Conservation (phyloP, 108 stramenopile genomes). For the Hondaea fermentalgiana region DNA sequence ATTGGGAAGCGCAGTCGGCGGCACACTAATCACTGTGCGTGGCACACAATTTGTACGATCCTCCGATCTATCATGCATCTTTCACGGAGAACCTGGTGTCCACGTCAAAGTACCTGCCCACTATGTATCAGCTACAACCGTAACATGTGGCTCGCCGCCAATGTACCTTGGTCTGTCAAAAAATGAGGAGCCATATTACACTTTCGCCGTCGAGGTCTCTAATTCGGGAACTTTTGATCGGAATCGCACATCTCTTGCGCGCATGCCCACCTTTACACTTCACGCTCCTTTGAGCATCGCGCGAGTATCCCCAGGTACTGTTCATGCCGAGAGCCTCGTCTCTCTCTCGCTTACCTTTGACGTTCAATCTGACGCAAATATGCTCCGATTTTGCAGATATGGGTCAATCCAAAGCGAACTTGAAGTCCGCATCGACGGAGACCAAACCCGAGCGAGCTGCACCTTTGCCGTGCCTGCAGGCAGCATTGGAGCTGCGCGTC, state of each 20-base stretch:
- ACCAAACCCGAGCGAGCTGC: not conserved
- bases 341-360: not conserved
- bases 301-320: not conserved
- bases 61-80: not conserved
- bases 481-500: not conserved
- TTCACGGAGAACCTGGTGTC: not conserved
- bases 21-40: not conserved
- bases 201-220: not conserved
- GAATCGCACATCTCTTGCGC: no score
- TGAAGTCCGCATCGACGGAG: no score
- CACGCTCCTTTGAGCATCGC: not conserved
- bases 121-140: not conserved
- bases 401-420: no score
- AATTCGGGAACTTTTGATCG: not conserved
- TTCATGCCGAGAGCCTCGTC: not conserved
- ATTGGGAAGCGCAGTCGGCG: not conserved
- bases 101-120: not conserved
- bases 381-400: no score
- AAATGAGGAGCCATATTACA: not conserved
- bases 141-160: not conserved
- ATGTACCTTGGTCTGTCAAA: no score
- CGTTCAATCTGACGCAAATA: not conserved
- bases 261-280: not conserved
- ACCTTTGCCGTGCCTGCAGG: not conserved
- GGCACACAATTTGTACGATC: not conserved